Evolutionary conservation across 2,329 filamentous ascomycete genomes (phyloP).

Genomic region (Bipolaris sorokiniana): DNA sequence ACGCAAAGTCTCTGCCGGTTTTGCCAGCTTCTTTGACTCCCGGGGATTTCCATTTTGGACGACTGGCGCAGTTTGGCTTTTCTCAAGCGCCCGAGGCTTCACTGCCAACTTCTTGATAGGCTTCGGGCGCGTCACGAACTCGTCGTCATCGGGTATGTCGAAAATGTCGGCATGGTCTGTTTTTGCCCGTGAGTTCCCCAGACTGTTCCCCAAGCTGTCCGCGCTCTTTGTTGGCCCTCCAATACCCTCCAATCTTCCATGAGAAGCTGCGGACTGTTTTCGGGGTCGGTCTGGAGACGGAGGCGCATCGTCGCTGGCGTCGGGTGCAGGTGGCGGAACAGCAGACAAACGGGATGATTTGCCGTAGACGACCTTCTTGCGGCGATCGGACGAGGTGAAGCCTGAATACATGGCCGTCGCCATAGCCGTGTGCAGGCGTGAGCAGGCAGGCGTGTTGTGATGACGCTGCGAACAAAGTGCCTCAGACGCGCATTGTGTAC

Average conservation of each 20-base stretch:
- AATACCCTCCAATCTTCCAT: constrained; percentile 15
- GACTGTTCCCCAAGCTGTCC: constrained; percentile 1
- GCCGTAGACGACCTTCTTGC: constrained; percentile 50
- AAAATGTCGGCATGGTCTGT: constrained; percentile 41
- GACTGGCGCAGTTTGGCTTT: constrained; percentile 15
- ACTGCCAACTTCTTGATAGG: constrained; percentile 23
- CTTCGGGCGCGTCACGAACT: constrained; percentile 19
- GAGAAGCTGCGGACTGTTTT: constrained; percentile 23
- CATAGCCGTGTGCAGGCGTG: constrained; percentile 25
- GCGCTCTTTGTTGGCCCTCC: constrained; percentile 11
- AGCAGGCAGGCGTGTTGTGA: constrained; percentile 15
- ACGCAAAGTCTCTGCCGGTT: constrained; percentile 16
- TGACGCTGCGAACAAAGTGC: constrained; percentile 8
- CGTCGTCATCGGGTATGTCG: constrained; percentile 52
- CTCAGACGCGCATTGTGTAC: constrained; percentile 32
- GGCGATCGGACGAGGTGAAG: constrained; percentile 40
- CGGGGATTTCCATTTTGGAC: constrained; percentile 13
- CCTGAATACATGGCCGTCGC: constrained; percentile 36
- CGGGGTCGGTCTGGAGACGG: constrained; percentile 44
- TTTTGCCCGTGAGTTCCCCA: constrained; percentile 13
- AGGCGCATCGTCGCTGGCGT: constrained; percentile 30
- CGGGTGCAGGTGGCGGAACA: constrained; percentile 20
- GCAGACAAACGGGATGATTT: constrained; percentile 39
- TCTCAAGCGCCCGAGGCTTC: constrained; percentile 20
- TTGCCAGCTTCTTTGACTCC: constrained; percentile 3